phyloP scores from a whole-genome alignment of 169 alveolate species.

The Toxoplasma gondii region DNA sequence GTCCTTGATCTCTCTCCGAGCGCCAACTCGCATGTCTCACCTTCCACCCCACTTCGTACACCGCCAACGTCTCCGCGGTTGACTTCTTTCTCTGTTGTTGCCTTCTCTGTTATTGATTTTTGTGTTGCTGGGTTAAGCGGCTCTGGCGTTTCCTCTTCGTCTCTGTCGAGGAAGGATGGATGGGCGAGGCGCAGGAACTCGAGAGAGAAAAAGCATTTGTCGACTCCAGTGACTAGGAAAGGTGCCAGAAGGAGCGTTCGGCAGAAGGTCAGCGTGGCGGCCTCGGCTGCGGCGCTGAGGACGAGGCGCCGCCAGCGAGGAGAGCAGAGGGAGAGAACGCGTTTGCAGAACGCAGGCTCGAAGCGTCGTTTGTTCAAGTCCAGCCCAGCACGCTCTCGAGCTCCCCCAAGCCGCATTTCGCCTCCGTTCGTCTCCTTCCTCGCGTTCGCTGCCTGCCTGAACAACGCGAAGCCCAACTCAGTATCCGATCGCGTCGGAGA shows the following conservation, averaged over 20 bases:
- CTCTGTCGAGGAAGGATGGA: background rate
- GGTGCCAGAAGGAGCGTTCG: background rate
- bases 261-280: background rate
- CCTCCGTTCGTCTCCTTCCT: no score
- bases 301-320: conserved; percentile 27
- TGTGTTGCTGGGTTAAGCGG: no score
- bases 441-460: background rate
- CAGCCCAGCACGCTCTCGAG: background rate
- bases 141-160: no score
- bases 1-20: background rate
- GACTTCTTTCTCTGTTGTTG: no score
- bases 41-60: no score
- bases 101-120: no score
- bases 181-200: background rate
- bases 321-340: background rate
- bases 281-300: conserved; percentile 31
- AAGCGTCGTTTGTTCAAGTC: background rate
- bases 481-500: background rate
- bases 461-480: background rate
- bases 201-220: background rate
- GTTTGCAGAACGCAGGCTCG: background rate
- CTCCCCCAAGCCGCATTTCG: background rate
- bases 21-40: background rate
- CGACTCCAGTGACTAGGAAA: background rate
- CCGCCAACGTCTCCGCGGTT: no score